Evolutionary conservation across 768 basidiomycete genomes (phyloP).

Genomic region (Boletus barrowsii): DNA sequence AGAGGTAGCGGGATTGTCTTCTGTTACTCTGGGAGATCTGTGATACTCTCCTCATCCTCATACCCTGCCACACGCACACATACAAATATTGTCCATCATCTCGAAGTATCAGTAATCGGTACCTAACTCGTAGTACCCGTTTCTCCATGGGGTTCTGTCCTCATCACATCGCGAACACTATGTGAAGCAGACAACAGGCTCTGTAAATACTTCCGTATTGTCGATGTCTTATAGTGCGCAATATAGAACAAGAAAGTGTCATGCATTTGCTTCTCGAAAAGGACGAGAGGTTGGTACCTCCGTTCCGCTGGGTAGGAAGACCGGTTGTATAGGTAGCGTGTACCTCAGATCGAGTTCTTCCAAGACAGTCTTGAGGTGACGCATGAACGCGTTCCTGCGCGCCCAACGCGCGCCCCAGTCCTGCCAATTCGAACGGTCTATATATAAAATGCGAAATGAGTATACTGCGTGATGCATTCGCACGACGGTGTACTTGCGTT

Average conservation of each 20-base stretch:
- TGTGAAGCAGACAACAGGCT: background rate
- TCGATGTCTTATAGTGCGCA: background rate
- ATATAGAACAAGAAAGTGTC: background rate
- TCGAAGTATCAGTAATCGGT: background rate
- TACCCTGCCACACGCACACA: background rate
- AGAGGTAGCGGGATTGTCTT: conserved; percentile 83
- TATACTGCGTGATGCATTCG: background rate
- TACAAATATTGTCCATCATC: background rate
- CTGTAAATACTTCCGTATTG: background rate
- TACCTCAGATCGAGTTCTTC: conserved; percentile 76
- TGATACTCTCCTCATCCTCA: background rate
- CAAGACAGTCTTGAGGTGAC: conserved; percentile 61
- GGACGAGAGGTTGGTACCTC: background rate
- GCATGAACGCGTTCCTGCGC: conserved; percentile 75
- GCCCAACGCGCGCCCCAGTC: conserved; percentile 82
- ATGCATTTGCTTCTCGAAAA: background rate
- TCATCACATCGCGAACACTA: background rate
- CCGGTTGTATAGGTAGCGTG: conserved; percentile 68
- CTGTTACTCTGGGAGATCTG: conserved; percentile 52
- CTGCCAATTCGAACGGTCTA: conserved; percentile 81
- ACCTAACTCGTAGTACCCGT: conserved; percentile 4
- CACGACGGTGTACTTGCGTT: conserved; percentile 48
- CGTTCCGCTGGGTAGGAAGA: conserved; percentile 44
- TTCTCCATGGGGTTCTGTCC: background rate
- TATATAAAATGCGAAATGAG: conserved; percentile 24